phyloP scores from a whole-genome alignment of 2,329 filamentous ascomycete genomes.

The Apiospora aurea region DNA sequence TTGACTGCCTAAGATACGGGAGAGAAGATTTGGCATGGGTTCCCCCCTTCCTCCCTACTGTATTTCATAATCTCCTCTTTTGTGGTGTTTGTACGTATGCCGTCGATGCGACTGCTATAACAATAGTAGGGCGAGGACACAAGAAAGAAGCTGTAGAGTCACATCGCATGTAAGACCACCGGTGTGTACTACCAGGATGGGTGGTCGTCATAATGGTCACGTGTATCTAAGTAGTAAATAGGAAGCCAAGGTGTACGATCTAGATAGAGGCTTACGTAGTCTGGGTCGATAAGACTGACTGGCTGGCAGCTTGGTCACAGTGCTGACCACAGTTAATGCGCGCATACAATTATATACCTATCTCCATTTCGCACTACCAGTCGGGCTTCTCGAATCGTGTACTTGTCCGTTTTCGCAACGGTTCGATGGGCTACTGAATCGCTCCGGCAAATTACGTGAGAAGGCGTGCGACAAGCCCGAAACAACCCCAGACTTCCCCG shows the following conservation, averaged over 20 bases:
- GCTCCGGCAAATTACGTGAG: not conserved
- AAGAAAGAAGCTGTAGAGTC: not conserved
- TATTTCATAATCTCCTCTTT: not conserved
- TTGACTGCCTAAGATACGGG: not conserved
- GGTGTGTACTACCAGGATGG: not conserved
- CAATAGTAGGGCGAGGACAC: not conserved
- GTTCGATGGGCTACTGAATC: not conserved
- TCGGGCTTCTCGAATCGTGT: not conserved
- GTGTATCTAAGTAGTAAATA: not conserved
- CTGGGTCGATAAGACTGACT: too few species aligned
- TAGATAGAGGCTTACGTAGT: not conserved
- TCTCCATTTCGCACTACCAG: too few species aligned
- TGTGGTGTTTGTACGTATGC: not conserved
- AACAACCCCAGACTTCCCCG: slow-evolving; percentile 16
- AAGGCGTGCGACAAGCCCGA: not conserved
- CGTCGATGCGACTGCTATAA: not conserved
- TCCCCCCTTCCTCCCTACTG: not conserved
- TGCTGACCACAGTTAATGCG: too few species aligned
- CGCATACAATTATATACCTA: too few species aligned
- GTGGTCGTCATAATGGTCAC: not conserved
- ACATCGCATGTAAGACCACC: not conserved
- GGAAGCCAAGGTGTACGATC: too few species aligned
- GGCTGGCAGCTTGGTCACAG: too few species aligned
- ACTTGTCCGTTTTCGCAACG: not conserved
- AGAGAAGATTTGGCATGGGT: not conserved